These are phyloP conservation scores for Aureobasidium sp. DNA, from an alignment of 2,329 filamentous ascomycete genomes.

Conservation along the genomic window DNA sequence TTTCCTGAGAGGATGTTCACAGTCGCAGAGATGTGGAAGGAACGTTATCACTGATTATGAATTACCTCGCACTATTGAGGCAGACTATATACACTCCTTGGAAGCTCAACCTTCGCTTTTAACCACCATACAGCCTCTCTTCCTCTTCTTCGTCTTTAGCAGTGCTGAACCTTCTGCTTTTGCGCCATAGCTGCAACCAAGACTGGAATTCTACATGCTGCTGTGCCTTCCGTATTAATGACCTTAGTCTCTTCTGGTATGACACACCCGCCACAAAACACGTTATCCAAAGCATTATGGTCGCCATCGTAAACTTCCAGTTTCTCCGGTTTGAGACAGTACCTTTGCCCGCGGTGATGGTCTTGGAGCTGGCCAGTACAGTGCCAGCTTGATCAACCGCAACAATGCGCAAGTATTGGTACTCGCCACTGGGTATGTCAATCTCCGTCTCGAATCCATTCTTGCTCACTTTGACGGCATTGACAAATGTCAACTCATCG, in stretches of 20 bases:
- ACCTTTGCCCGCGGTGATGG: not conserved
- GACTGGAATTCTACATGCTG: not conserved
- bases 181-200: not conserved
- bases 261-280: not conserved
- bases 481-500: not conserved
- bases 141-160: not conserved
- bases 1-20: not conserved
- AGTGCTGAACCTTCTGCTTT: not conserved
- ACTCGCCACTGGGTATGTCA: slow-evolving; percentile 4
- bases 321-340: not conserved
- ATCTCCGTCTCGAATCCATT: slow-evolving; percentile 18
- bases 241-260: not conserved
- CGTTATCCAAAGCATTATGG: not conserved
- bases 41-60: not conserved
- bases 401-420: slow-evolving; percentile 14
- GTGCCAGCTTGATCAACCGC: slow-evolving; percentile 20
- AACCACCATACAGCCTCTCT: not conserved
- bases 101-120: not conserved
- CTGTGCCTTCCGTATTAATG: not conserved
- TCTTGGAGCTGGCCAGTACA: slow-evolving; percentile 12
- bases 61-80: not conserved
- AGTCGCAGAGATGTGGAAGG: not conserved
- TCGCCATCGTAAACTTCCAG: not conserved
- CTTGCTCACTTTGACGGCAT: slow-evolving; percentile 20
- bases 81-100: not conserved